Evolutionary conservation across 1,284 basidiomycete species (phyloP).

Genomic region (Heimioporus retisporus): DNA sequence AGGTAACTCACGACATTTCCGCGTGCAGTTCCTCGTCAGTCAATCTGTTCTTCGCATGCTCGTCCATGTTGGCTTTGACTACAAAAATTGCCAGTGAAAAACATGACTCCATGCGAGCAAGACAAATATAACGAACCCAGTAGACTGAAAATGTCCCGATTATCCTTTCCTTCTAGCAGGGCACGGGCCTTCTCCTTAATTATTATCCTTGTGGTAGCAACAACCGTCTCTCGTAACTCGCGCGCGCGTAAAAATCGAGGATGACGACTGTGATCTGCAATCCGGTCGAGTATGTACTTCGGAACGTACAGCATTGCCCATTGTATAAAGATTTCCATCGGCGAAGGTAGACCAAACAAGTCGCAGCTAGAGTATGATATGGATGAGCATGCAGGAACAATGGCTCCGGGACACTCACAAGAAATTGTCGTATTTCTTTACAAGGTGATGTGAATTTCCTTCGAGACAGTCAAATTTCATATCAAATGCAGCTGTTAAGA

Average conservation of each 20-base stretch:
- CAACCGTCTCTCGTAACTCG: constrained; percentile 32
- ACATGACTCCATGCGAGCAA: too few species aligned
- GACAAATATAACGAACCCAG: constrained; percentile 40
- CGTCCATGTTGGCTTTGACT: constrained; percentile 65
- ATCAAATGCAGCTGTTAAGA: constrained; percentile 51
- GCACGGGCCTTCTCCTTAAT: constrained; percentile 54
- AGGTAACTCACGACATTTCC: not conserved
- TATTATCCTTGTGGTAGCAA: constrained; percentile 48
- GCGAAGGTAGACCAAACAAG: constrained; percentile 30
- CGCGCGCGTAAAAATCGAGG: constrained; percentile 48
- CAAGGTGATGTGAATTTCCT: constrained; percentile 50
- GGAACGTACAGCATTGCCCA: constrained; percentile 29
- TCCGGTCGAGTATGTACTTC: constrained; percentile 43
- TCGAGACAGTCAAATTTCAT: constrained; percentile 48
- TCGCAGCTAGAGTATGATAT: constrained; percentile 20
- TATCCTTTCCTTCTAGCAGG: constrained; percentile 41
- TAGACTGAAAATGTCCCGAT: constrained; percentile 53
- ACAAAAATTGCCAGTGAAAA: constrained; percentile 6
- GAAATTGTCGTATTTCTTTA: constrained; percentile 43
- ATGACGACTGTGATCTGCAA: constrained; percentile 48
- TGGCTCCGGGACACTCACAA: constrained; percentile 39
- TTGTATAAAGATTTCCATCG: constrained; percentile 28
- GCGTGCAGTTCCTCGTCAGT: constrained; percentile 56
- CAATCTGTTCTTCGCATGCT: constrained; percentile 53
- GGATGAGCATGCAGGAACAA: not conserved